phyloP scores from a whole-genome alignment of 129 eudicot species.

The Oenanthe sinensis region DNA sequence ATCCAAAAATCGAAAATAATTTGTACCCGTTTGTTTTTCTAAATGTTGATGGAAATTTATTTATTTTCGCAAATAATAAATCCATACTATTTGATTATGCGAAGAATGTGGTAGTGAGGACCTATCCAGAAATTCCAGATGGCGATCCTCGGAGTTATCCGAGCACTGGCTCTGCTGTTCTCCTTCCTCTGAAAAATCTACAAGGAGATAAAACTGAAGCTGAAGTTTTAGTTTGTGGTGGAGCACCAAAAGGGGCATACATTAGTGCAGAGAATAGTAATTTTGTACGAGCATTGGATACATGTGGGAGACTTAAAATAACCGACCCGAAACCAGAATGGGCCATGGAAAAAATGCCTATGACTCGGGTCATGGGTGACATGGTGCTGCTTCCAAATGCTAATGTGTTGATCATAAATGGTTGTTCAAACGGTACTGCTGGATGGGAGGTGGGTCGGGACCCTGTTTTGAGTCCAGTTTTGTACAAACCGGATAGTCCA shows the following conservation, averaged over 20 bases:
- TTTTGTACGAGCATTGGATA: conserved; percentile 39
- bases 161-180: conserved; percentile 80
- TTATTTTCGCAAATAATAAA: conserved; percentile 64
- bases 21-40: conserved; percentile 73
- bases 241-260: conserved; percentile 51
- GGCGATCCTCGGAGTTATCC: conserved; percentile 87
- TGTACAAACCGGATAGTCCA: conserved; percentile 33
- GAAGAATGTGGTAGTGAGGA: conserved; percentile 32
- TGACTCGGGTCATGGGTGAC: conserved; percentile 64
- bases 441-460: conserved; percentile 57
- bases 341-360: conserved; percentile 66
- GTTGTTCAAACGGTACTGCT: conserved; percentile 43
- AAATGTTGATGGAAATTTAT: conserved; percentile 61
- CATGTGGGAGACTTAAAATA: conserved; percentile 50
- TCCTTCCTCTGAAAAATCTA: conserved; percentile 51
- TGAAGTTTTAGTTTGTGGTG: conserved; percentile 69
- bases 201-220: conserved; percentile 22
- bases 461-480: conserved; percentile 51
- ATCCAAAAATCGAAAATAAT: conserved; percentile 44
- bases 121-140: conserved; percentile 58
- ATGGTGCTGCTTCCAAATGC: conserved; percentile 56
- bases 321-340: conserved; percentile 50
- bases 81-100: conserved; percentile 56
- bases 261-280: conserved; percentile 29
- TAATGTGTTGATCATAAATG: conserved; percentile 50